phyloP scores from a whole-genome alignment of 371 early-diverging fungal genomes.

The Sporodiniella umbellata region DNA sequence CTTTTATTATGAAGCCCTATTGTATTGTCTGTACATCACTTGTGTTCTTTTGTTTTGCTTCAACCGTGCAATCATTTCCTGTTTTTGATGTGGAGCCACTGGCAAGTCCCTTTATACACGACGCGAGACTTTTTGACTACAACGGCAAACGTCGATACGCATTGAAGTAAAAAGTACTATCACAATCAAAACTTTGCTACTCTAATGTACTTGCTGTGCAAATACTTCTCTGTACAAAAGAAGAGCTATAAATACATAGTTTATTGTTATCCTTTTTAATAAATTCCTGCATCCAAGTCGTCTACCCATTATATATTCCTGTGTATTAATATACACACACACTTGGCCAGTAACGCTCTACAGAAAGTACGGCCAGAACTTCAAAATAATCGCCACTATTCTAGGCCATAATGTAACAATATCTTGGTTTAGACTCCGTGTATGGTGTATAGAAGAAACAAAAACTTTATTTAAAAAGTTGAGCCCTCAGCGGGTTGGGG shows the following conservation, averaged over 20 bases:
- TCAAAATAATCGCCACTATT: too few species aligned
- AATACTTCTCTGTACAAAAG: too few species aligned
- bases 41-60: neutral
- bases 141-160: too few species aligned
- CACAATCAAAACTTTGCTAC: too few species aligned
- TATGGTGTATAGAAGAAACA: neutral
- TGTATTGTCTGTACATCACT: neutral
- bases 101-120: neutral
- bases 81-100: neutral
- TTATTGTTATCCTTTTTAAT: neutral
- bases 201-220: too few species aligned
- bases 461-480: constrained; percentile 44
- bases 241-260: too few species aligned
- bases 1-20: neutral
- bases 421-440: neutral
- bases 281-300: neutral
- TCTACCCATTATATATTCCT: neutral
- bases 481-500: constrained; percentile 89
- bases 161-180: neutral
- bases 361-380: too few species aligned
- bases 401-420: too few species aligned
- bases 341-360: neutral
- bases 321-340: neutral
- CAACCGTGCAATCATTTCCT: neutral
- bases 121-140: neutral